Percentiles rank a stretch among this genome's conserved stretches.
phyloP scores from a whole-genome alignment of 441 rosid species.

The Populus trichocarpa region DNA sequence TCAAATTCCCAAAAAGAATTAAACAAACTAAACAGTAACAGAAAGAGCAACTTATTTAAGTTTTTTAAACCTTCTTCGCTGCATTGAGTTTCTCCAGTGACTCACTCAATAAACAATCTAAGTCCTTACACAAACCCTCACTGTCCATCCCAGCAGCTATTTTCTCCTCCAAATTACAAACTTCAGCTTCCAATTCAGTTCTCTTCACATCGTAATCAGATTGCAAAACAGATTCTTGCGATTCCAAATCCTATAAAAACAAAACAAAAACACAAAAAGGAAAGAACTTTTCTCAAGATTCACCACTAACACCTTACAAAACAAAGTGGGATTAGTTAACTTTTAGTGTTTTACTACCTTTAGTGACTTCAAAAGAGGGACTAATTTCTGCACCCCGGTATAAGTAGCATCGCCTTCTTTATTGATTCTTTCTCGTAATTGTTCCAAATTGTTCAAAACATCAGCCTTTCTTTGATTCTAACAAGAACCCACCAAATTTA shows the following conservation, averaged over 20 bases:
- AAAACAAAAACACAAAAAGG: not conserved
- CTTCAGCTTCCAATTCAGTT: conserved; percentile 44
- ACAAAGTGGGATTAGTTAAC: not conserved
- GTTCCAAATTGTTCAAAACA: conserved; percentile 32
- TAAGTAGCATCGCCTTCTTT: conserved; percentile 25
- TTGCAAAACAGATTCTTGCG: conserved; percentile 43
- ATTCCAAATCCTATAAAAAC: conserved; percentile 43
- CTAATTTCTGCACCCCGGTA: conserved; percentile 38
- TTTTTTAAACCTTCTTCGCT: conserved; percentile 51
- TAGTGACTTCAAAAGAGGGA: conserved; percentile 38
- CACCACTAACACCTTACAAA: not conserved
- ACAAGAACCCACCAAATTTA: not conserved
- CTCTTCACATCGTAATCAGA: conserved; percentile 32
- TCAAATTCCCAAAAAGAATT: conserved; percentile 1
- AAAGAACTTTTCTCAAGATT: not conserved
- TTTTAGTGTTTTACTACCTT: conserved; percentile 33
- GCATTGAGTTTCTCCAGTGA: conserved; percentile 45
- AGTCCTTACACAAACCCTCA: conserved; percentile 32
- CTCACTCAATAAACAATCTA: conserved; percentile 35
- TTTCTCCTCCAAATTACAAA: conserved; percentile 46
- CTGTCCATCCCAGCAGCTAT: conserved; percentile 32
- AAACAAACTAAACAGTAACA: not conserved
- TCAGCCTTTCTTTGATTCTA: conserved; percentile 43
- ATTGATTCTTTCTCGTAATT: conserved; percentile 40
- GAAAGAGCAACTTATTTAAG: not conserved